Evolutionary conservation across 345 rosid genomes (phyloP), one percentile per base, ranked within the genome.

Genomic region (Citrus medica): DNA sequence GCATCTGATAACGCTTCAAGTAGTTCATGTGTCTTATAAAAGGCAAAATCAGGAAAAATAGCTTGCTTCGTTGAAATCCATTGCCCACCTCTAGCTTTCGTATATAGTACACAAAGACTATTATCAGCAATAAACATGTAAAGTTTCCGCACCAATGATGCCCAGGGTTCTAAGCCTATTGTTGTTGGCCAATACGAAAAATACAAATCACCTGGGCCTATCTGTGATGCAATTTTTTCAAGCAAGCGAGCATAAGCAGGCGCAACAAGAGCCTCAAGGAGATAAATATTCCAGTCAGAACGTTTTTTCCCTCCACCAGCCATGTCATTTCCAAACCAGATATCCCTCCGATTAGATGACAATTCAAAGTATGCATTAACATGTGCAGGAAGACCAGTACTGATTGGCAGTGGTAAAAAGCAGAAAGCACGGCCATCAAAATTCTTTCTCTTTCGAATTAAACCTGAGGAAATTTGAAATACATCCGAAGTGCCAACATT

Each of bases 251-350:
- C 92, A 83, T 93, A 95, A 60, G 98, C 98, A 80, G 97, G 95
- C 66, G 97, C 94, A 83, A 83, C 91, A 79, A 95, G 85, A 75
- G 86, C 89, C 85, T 93, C 93, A 64, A 95, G 92, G 73, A 95
- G 90, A 81, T 89, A 92, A 83, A 90, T 85, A 84, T 95, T 95
- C 98, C 98, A 95, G 76, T 95, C 98, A 4, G 98, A 95, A 58
- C 98, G 92, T 78, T 88, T 88, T 82, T 93, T 95, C 24, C 98
- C 98, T 78, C 88, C 98, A 73, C 98, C 98, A 46, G 97, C 92
- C 98, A 95, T 95, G 87, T 95, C 98, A 84, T 89, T 92, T 73
- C 98, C 98, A 88, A 93, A 93, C 98, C 98, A 95, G 82, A 95
- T 94, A 83, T 95, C 98, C 84, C 98, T 93, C 81, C 98, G 85